Base-by-base conservation (phyloP, 345 rosid species). In the Camelina sativa region DNA sequence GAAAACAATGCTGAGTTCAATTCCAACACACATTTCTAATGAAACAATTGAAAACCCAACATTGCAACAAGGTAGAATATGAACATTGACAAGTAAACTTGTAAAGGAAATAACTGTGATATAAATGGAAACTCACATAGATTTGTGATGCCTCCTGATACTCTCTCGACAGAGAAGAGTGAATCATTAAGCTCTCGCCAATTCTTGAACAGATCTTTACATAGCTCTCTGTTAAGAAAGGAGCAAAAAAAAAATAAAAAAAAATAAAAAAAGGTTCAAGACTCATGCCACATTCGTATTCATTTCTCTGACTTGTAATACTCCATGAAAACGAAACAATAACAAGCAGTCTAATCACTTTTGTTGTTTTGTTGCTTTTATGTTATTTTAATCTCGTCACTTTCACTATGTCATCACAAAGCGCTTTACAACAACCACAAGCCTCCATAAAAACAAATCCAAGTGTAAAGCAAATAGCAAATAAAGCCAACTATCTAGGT, bases 141-240 rank as follows among this genome's bases (percentile, higher is more conserved):
- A 83, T 95, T 95, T 5, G 97, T 95, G 80, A 95, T 92, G 81
- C 99, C 99, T 15, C 99, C 97, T 15, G 99, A 85, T 17, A 95
- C 89, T 8, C 86, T 90, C 78, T 87, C 83, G 1, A 90, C 91
- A 2, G 82, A 76, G 78, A 95, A 95, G 50, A 83, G 65, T 61
- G 90, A 89, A 79, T 86, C 83, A 6, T 89, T 90, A 69, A 87
- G 67, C 11, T 81, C 79, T 32, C 89, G 78, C 99, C 99, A 95
- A 69, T 84, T 78, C 78, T 76, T 75, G 82, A 92, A 92, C 82
- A 95, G 82, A 83, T 92, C 97, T 84, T 90, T 95, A 78, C 92
- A 92, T 53, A 92, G 67, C 65, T 67, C 84, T 81, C 97, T 94
- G 43, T 40, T 11, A 71, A 68, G 1, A 13, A 62, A 59, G 0